Conservation (phyloP, 306 rosid species). For the Hippophae rhamnoides region DNA sequence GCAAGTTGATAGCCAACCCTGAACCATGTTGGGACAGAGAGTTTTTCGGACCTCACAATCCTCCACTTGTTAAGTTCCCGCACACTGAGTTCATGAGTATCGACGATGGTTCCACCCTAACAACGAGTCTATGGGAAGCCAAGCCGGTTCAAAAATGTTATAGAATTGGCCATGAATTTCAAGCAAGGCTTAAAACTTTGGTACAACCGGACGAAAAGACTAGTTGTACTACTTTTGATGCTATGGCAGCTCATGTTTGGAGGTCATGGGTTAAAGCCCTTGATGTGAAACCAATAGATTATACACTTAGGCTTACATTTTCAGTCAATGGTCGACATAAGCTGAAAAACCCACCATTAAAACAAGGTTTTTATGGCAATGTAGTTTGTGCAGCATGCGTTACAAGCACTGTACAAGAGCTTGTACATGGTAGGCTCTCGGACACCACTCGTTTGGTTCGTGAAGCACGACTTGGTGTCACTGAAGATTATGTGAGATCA, state of each 20-base stretch:
- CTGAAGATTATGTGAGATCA: conserved; percentile 75
- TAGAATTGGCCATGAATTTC: conserved; percentile 56
- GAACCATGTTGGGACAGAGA: conserved; percentile 71
- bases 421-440: conserved; percentile 35
- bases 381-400: conserved; percentile 68
- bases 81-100: conserved; percentile 75
- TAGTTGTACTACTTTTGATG: conserved; percentile 66
- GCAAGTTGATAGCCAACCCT: conserved; percentile 38
- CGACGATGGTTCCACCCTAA: conserved; percentile 66
- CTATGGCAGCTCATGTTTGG: conserved; percentile 86
- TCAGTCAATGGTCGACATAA: conserved; percentile 63
- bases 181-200: conserved; percentile 33
- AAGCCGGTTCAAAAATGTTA: conserved; percentile 72
- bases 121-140: conserved; percentile 46
- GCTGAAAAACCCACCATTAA: conserved; percentile 46
- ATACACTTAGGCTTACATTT: conserved; percentile 62
- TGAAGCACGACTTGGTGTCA: conserved; percentile 44
- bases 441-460: conserved; percentile 45
- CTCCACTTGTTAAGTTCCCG: conserved; percentile 53
- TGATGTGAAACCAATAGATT: conserved; percentile 57
- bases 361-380: conserved; percentile 77
- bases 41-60: conserved; percentile 49
- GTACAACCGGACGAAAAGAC: conserved; percentile 30
- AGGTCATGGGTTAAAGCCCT: conserved; percentile 87
- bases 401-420: conserved; percentile 45